Percentiles rank a stretch among this genome's conserved stretches.
Conservation (phyloP, 805 yeast species). For the Ogataea minuta region DNA sequence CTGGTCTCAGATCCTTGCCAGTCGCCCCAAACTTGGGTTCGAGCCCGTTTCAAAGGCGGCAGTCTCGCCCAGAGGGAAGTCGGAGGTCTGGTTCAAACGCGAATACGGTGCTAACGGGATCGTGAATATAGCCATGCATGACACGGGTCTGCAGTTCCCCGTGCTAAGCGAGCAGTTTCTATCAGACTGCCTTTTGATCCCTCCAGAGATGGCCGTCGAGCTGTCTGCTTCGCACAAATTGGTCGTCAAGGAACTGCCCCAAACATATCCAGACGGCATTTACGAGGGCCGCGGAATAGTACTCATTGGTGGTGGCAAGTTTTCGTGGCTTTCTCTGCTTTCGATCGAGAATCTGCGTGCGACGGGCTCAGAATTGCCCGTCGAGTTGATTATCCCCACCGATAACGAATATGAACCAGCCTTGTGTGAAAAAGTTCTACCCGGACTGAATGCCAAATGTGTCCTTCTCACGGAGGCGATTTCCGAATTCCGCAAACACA, state of each 20-base stretch:
- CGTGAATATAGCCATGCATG: constrained; percentile 33
- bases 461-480: constrained; percentile 49
- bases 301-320: constrained; percentile 73
- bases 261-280: constrained; percentile 36
- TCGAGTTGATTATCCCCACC: constrained; percentile 48
- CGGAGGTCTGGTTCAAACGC: constrained; percentile 17
- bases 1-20: constrained; percentile 18
- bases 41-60: constrained; percentile 12
- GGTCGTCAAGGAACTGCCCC: constrained; percentile 42
- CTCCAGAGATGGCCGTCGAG: constrained; percentile 40
- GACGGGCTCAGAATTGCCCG: constrained; percentile 47
- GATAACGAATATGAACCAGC: constrained; percentile 45
- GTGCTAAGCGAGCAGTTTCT: constrained; percentile 54
- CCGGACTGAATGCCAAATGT: constrained; percentile 57
- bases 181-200: constrained; percentile 47
- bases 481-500: constrained; percentile 35
- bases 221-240: constrained; percentile 47
- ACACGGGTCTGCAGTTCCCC: constrained; percentile 28
- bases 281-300: constrained; percentile 61
- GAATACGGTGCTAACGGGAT: constrained; percentile 30
- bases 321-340: constrained; percentile 59
- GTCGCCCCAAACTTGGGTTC: constrained; percentile 29
- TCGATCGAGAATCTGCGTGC: constrained; percentile 48
- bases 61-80: neutral
- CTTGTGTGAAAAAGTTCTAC: constrained; percentile 42